Evolutionary conservation across 2,329 filamentous ascomycete species (phyloP).

Genomic region (Polychaeton citri): DNA sequence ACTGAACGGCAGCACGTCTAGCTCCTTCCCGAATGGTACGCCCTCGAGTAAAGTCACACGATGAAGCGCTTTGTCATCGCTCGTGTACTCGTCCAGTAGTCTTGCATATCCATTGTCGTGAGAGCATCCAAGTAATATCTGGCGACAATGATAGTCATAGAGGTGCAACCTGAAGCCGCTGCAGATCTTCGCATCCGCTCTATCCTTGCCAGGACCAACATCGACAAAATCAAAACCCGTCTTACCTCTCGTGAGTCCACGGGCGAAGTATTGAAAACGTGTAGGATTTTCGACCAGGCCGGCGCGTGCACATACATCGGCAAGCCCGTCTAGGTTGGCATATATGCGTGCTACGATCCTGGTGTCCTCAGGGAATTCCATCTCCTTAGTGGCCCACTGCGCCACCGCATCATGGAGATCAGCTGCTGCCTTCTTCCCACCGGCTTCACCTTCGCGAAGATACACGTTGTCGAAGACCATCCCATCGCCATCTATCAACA

Average conservation of each 20-base stretch:
- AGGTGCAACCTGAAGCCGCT: slow-evolving; percentile 42
- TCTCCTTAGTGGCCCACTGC: slow-evolving; percentile 19
- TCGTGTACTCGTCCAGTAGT: slow-evolving; percentile 36
- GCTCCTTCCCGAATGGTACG: slow-evolving; percentile 40
- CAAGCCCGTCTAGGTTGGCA: slow-evolving; percentile 30
- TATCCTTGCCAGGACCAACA: slow-evolving; percentile 45
- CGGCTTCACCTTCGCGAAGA: slow-evolving; percentile 29
- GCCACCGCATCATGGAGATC: slow-evolving; percentile 38
- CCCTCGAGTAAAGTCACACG: slow-evolving; percentile 44
- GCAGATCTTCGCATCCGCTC: slow-evolving; percentile 45
- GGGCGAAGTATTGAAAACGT: slow-evolving; percentile 41
- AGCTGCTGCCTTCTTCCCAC: slow-evolving; percentile 42
- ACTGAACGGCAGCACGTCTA: slow-evolving; percentile 37
- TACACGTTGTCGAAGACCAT: slow-evolving; percentile 29
- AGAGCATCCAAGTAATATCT: slow-evolving; percentile 47
- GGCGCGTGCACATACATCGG: slow-evolving; percentile 28
- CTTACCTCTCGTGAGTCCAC: slow-evolving; percentile 44
- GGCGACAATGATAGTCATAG: slow-evolving; percentile 46
- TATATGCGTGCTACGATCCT: slow-evolving; percentile 34
- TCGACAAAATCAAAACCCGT: slow-evolving; percentile 48
- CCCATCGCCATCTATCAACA: slow-evolving; percentile 49
- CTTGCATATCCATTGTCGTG: slow-evolving; percentile 42
- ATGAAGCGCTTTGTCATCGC: slow-evolving; percentile 28
- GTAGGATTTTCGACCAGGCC: slow-evolving; percentile 38
- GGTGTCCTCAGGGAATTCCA: slow-evolving; percentile 25